Conservation (phyloP, 495 filamentous ascomycete species). For the Penicillium canescens region DNA sequence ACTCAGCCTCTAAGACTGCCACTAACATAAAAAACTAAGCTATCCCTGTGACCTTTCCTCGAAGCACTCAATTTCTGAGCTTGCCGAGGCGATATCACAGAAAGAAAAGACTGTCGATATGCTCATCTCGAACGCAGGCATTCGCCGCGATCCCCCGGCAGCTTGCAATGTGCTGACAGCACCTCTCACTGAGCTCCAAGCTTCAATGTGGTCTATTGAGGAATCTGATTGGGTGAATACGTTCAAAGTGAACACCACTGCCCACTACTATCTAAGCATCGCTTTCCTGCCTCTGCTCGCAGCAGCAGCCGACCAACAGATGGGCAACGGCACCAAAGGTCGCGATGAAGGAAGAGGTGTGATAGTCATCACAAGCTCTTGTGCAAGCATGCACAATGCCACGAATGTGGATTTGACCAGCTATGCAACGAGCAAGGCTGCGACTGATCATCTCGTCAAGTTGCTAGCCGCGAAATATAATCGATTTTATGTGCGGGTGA, state of each 20-base stretch:
- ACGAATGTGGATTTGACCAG: constrained; percentile 49
- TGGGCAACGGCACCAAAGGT: constrained; percentile 16
- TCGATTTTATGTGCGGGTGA: constrained; percentile 43
- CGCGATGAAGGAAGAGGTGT: constrained; percentile 41
- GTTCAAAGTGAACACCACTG: constrained; percentile 43
- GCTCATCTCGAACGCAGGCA: constrained; percentile 48
- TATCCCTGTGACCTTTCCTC: constrained; percentile 38
- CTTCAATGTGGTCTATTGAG: constrained; percentile 42
- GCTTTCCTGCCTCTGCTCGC: constrained; percentile 40
- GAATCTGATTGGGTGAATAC: constrained; percentile 39
- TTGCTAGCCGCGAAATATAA: constrained; percentile 43
- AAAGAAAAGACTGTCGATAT: constrained; percentile 37
- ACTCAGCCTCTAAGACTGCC: no score
- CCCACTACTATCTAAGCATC: constrained; percentile 46
- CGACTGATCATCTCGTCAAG: constrained; percentile 44
- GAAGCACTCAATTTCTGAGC: constrained; percentile 33
- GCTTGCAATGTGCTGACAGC: constrained; percentile 41
- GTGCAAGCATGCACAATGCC: constrained; percentile 49
- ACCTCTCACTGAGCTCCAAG: constrained; percentile 35
- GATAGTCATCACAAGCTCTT: constrained; percentile 42
- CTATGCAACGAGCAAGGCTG: constrained; percentile 47
- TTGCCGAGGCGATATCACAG: constrained; percentile 21
- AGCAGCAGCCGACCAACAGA: constrained; percentile 23
- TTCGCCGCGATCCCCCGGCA: constrained; percentile 38
- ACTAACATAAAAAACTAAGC: constrained; percentile 8